Evolutionary conservation across 228 moss, liverwort and hornwort species (phyloP).

Genomic region (Sphagnum magellanicum): DNA sequence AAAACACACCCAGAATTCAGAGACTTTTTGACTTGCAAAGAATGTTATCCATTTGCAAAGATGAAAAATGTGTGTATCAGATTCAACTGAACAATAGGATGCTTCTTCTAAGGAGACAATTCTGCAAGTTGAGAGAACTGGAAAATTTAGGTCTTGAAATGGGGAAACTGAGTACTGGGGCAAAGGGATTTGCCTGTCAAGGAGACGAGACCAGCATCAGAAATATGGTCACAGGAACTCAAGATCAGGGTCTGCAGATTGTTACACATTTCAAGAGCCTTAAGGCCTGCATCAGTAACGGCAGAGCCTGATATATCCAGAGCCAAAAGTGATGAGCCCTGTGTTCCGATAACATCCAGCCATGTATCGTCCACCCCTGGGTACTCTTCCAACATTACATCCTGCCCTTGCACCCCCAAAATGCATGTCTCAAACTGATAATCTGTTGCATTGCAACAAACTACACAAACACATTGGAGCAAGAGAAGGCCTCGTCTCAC

Average conservation of each 20-base stretch:
- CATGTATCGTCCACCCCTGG: conserved; percentile 39
- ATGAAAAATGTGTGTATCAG: too few relatives aligned
- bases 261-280: conserved; percentile 21
- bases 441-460: background rate
- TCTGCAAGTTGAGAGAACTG: too few relatives aligned
- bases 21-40: too few relatives aligned
- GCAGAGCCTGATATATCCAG: conserved; percentile 37
- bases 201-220: conserved; percentile 28
- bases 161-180: too few relatives aligned
- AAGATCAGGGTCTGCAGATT: conserved; percentile 36
- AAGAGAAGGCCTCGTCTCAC: background rate
- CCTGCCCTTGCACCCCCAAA: conserved; percentile 9
- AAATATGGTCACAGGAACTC: conserved; percentile 34
- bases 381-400: conserved; percentile 37
- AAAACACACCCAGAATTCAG: background rate
- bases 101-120: too few relatives aligned
- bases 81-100: too few relatives aligned
- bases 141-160: too few relatives aligned
- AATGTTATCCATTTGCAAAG: too few relatives aligned
- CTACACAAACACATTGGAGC: background rate
- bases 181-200: conserved; percentile 20
- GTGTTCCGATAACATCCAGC: conserved; percentile 48
- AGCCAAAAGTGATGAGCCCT: conserved; percentile 40
- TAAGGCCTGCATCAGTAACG: conserved; percentile 42
- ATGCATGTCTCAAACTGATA: background rate